A percentile compares a stretch with the other conserved stretches of the same genome.
Evolutionary conservation across 768 basidiomycete genomes (phyloP).

Genomic region (Tylopilus rubrobrunneus): DNA sequence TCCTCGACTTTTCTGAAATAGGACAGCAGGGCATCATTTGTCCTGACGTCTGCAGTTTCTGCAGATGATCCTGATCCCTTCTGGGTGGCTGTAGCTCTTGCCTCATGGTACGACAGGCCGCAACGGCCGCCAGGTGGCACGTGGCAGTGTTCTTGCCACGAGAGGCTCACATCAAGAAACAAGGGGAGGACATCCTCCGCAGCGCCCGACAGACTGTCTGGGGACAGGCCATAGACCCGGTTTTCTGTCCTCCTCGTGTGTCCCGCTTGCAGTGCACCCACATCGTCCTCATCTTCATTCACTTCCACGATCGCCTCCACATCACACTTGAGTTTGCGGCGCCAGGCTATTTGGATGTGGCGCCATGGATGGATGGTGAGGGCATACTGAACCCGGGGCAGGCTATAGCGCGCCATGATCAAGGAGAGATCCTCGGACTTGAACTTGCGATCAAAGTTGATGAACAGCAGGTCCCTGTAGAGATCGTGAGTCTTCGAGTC

Average conservation of each 20-base stretch:
- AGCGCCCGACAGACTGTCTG: not conserved
- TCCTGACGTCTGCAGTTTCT: too few species aligned
- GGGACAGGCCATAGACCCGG: not conserved
- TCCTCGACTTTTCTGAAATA: too few species aligned
- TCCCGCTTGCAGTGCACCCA: not conserved
- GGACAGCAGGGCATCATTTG: too few species aligned
- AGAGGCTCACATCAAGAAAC: not conserved
- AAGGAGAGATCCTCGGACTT: not conserved
- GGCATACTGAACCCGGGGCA: not conserved
- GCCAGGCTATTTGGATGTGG: conserved; percentile 6
- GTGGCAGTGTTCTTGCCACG: not conserved
- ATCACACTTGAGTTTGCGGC: not conserved
- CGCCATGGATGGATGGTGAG: conserved; percentile 1
- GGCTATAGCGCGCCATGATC: not conserved
- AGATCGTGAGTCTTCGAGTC: not conserved
- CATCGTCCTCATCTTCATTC: not conserved
- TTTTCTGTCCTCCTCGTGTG: not conserved
- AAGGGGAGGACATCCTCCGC: not conserved
- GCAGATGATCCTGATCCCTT: too few species aligned
- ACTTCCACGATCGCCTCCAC: not conserved
- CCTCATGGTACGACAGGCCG: too few species aligned
- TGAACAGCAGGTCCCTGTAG: conserved; percentile 15
- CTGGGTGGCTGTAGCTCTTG: too few species aligned
- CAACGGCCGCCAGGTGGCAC: not conserved
- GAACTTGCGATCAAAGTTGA: conserved; percentile 8